phyloP scores from a whole-genome alignment of 1,284 basidiomycete species.

The Golubevia sp. region DNA sequence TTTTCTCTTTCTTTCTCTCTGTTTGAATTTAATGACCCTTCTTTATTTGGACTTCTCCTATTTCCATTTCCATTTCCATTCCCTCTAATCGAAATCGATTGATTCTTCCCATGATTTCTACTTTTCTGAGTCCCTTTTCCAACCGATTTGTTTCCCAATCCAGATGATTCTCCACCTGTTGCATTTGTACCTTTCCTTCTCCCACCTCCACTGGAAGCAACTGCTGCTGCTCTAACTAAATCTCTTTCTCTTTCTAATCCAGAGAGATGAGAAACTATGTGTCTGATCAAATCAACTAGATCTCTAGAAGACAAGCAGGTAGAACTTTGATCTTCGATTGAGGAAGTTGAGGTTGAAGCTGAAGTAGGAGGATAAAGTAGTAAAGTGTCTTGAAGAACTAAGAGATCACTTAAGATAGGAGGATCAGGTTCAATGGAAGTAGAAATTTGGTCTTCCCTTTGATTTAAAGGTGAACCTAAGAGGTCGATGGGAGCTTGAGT shows the following conservation, averaged over 20 bases:
- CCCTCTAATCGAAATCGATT: not conserved
- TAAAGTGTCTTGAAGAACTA: slow-evolving; percentile 10
- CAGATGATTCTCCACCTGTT: not conserved
- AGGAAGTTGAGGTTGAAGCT: slow-evolving; percentile 21
- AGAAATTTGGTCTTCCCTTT: not conserved
- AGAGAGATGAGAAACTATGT: slow-evolving; percentile 27
- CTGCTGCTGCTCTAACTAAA: slow-evolving; percentile 23
- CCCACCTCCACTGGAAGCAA: slow-evolving; percentile 3
- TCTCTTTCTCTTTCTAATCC: slow-evolving; percentile 27
- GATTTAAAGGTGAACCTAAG: not conserved
- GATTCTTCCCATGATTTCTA: not conserved
- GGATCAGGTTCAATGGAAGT: not conserved
- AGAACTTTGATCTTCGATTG: not conserved
- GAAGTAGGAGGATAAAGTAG: slow-evolving; percentile 26
- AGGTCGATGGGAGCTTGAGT: not conserved
- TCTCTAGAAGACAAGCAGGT: slow-evolving; percentile 12
- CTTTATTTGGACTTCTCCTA: too few relatives aligned
- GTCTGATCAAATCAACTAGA: slow-evolving; percentile 15
- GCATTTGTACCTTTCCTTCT: not conserved
- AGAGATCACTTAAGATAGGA: not conserved
- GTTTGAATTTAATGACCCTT: too few relatives aligned
- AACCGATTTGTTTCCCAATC: not conserved
- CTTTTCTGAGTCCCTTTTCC: not conserved
- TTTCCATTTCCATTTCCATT: not conserved
- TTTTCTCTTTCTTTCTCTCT: too few relatives aligned